Evolutionary conservation across 345 rosid genomes (phyloP).

Genomic region (Hevea brasiliensis): DNA sequence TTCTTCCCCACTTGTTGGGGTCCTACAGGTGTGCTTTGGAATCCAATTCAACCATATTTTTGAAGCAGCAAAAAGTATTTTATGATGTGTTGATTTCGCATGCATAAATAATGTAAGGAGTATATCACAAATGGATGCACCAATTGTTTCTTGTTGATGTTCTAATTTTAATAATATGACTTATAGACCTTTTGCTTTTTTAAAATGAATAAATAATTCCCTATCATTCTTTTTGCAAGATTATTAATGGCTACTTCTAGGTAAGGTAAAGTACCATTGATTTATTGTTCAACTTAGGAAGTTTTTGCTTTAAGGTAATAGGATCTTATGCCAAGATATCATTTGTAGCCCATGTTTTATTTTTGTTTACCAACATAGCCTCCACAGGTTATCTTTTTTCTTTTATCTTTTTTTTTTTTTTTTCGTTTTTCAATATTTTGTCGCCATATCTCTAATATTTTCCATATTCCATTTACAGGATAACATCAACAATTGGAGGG

Average conservation of each 20-base stretch:
- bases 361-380: background rate
- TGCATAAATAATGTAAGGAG: background rate
- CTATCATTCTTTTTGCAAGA: background rate
- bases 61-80: background rate
- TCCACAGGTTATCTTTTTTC: background rate
- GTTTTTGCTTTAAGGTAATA: background rate
- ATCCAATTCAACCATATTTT: slow-evolving; percentile 11
- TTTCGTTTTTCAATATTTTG: background rate
- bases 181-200: background rate
- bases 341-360: background rate
- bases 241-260: background rate
- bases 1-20: slow-evolving; percentile 95
- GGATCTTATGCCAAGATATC: background rate
- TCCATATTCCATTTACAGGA: slow-evolving; percentile 45
- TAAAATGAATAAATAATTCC: background rate
- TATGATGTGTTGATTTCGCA: background rate
- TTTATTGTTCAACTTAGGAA: background rate
- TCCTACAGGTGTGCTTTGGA: slow-evolving; percentile 77
- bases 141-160: background rate
- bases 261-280: background rate
- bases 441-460: background rate
- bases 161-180: background rate
- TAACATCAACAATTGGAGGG: slow-evolving; percentile 73
- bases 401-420: no score
- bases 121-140: background rate